Conservation (phyloP, 1,284 basidiomycete species). For the Waitea zeae region DNA sequence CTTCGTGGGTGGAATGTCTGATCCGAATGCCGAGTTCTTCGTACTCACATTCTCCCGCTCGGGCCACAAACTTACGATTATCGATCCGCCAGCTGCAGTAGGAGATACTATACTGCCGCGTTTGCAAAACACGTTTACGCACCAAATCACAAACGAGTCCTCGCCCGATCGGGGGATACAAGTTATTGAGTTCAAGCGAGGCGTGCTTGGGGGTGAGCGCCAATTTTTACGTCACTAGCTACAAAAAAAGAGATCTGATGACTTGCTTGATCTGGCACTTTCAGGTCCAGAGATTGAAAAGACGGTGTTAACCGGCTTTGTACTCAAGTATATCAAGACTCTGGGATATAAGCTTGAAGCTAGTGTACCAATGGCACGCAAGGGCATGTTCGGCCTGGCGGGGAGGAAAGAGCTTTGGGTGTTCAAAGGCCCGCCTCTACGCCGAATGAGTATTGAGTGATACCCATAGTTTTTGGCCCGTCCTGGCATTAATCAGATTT, state of each 20-base stretch:
- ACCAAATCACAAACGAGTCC: slow-evolving; percentile 28
- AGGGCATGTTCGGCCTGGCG: slow-evolving; percentile 21
- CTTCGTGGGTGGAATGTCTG: slow-evolving; percentile 28
- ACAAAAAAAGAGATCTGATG: background rate
- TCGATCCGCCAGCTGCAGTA: slow-evolving; percentile 29
- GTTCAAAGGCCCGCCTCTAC: slow-evolving; percentile 15
- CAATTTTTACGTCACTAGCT: background rate
- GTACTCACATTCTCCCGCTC: slow-evolving; percentile 38
- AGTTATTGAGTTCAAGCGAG: slow-evolving; percentile 27
- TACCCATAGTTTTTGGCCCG: no score
- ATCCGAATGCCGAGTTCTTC: slow-evolving; percentile 36
- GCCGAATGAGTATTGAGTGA: background rate
- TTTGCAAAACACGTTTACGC: slow-evolving; percentile 21
- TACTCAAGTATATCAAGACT: slow-evolving; percentile 21
- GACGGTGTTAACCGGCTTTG: slow-evolving; percentile 21
- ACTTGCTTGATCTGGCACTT: no score
- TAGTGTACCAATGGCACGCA: slow-evolving; percentile 22
- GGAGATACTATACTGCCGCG: slow-evolving; percentile 11
- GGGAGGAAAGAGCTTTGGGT: slow-evolving; percentile 30
- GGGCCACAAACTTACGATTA: slow-evolving; percentile 35
- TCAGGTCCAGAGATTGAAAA: slow-evolving; percentile 13
- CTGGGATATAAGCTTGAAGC: slow-evolving; percentile 28
- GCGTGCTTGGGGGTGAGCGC: slow-evolving; percentile 19
- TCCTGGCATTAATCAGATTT: no score
- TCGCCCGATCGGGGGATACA: slow-evolving; percentile 29